Evolutionary conservation across 345 rosid genomes (phyloP).

Genomic region (Camelina sativa): DNA sequence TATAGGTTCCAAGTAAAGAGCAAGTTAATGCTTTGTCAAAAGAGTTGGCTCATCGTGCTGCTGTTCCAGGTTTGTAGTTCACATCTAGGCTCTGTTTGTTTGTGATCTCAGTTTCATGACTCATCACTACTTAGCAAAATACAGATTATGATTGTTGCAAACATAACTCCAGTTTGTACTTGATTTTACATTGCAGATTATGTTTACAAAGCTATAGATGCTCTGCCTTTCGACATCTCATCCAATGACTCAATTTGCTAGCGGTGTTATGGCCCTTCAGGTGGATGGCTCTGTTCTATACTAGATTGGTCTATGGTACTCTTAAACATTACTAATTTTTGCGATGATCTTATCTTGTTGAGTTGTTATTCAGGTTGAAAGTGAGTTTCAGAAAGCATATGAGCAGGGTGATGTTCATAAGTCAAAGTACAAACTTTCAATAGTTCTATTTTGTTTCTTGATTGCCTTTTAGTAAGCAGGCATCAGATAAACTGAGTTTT

Average conservation of each 20-base stretch:
- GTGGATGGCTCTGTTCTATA: slow-evolving; percentile 44
- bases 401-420: slow-evolving; percentile 79
- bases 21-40: slow-evolving; percentile 83
- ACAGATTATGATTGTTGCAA: not conserved
- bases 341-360: slow-evolving; percentile 21
- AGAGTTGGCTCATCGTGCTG: slow-evolving; percentile 75
- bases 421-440: slow-evolving; percentile 61
- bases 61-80: slow-evolving; percentile 72
- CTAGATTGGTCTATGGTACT: not conserved
- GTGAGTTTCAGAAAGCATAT: slow-evolving; percentile 94
- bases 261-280: slow-evolving; percentile 99
- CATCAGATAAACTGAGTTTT: slow-evolving; percentile 20
- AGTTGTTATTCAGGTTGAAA: slow-evolving; percentile 64
- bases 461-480: slow-evolving; percentile 20
- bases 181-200: slow-evolving; percentile 55
- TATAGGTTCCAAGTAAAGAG: slow-evolving; percentile 75
- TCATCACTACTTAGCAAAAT: not conserved
- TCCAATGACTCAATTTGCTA: slow-evolving; percentile 95
- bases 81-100: not conserved
- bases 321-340: not conserved
- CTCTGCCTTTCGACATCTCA: slow-evolving; percentile 81
- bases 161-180: not conserved
- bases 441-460: slow-evolving; percentile 8
- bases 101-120: not conserved
- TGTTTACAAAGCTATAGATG: slow-evolving; percentile 82